Base-by-base conservation (phyloP, 306 rosid genomes). In the Vigna reflexopilosa region DNA sequence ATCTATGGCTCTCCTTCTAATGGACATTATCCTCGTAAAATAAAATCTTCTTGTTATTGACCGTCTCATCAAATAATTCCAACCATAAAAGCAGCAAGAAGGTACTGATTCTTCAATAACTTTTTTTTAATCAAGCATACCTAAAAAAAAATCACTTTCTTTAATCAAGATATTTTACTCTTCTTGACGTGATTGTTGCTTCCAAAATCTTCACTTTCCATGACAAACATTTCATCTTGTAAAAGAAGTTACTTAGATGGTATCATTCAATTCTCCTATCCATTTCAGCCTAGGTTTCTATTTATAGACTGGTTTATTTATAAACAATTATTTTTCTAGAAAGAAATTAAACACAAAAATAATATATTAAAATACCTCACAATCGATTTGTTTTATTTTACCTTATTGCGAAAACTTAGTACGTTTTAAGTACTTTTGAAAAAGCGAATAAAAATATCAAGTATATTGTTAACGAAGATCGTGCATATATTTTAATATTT, bases 161-260 rank as follows among this genome's bases (percentile, higher is more conserved):
- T 70, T 70, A 70, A 9, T 16, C 47, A 70, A 70, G 61, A 70
- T 70, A 70, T 70, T 70, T 70, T 30, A 0, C 16, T 59, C 22
- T 50, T 50, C 28, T 0, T 50, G 17, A 50, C 3, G 28, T 9
- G 10, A 16, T 49, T 16, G n/a, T 16, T 50, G 49, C 50, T 59
- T 64, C 4, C 11, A 70, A 69, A 70, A 1, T 28, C 16, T 2
- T 13, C 51, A 22, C 20, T 12, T 40, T 12, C n/a, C 1, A 65
- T 38, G 16, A 1, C 16, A 7, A 64, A 38, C 8, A 17, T 17
- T 13, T 10, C 49, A 64, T 24, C 48, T 1, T 17, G 49, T 34
- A 36, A 7, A 62, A 34, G 4, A 13, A 59, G 34, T 28, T 28
- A 5, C 15, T 28, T 5, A 13, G 4, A 13, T 26, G 42, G 11